Base-by-base conservation (phyloP, 108 stramenopile species). In the Skeletonema tropicum region DNA sequence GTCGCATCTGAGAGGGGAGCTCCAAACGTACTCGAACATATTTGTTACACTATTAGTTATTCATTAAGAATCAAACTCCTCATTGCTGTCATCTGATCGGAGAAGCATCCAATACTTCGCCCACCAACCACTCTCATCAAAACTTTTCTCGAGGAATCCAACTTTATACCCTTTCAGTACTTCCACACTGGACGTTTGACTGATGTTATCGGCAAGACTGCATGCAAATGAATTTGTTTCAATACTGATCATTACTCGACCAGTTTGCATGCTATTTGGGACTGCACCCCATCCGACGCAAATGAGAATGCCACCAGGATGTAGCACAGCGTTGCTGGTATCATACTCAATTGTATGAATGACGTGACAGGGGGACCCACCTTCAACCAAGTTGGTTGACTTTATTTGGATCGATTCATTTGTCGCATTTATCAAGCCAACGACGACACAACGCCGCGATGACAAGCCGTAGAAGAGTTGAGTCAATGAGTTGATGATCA, bases 41-140 rank as follows among this genome's bases (percentile, higher is more conserved):
- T 29, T 2, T 29, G 26, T 29, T 29, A 29, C 26, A 29, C 2
- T 29, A 29, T 29, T 29, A 29, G 26, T 29, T 29, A 29, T 1
- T 55, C 52, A 25, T 23, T 10, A 10, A 23, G 4, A 10, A 55
- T 23, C 23, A 55, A 55, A 5, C 23, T 55, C 52, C 19, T 55
- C 23, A 2, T 55, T 55, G 23, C 52, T 25, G 23, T 9, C 17
- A 55, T 55, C 52, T n/a, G 52, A 23, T 55, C 57, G 42, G 42
- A 90, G 67, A 38, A 94, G 76, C 26, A 94, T 67, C 93, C 93
- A 94, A 68, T 88, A 94, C 75, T 94, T 94, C 6, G 93, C 90
- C 93, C 93, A 94, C 93, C 93, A 94, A 17, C 82, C 87, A 75
- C 69, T 69, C 42, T 88, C 87, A 65, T 91, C 92, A 58, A 80